phyloP scores from a whole-genome alignment of 2,329 filamentous ascomycete species.

The Ilyonectria robusta region DNA sequence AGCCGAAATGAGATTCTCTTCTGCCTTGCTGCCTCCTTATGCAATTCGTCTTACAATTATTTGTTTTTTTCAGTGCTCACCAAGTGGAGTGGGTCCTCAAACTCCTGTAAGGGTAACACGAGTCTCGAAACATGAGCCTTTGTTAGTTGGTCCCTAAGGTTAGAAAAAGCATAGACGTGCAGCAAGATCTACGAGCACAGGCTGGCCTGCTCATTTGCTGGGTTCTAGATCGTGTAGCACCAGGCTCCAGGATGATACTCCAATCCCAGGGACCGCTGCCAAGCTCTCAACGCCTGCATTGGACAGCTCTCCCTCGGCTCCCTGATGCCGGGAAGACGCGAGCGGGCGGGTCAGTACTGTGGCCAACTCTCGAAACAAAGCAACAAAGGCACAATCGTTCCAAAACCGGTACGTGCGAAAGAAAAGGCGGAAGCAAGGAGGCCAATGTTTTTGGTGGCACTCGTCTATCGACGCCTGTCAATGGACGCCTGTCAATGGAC shows the following conservation, averaged over 20 bases:
- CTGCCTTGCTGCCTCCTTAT: slow-evolving; percentile 2
- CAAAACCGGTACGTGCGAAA: slow-evolving; percentile 12
- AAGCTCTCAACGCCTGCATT: slow-evolving; percentile 12
- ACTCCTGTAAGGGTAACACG: slow-evolving; percentile 1
- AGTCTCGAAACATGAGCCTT: slow-evolving; percentile 22
- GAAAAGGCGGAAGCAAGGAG: not conserved
- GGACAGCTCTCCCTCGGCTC: slow-evolving; percentile 20
- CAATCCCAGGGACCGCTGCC: slow-evolving; percentile 3
- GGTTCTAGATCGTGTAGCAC: slow-evolving; percentile 39
- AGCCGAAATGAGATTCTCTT: slow-evolving; percentile 8
- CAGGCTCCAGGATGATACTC: slow-evolving; percentile 20
- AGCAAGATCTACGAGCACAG: slow-evolving; percentile 34
- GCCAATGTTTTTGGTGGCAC: slow-evolving; percentile 7
- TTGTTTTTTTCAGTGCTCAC: slow-evolving; percentile 1
- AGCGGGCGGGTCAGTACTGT: slow-evolving; percentile 20
- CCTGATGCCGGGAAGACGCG: slow-evolving; percentile 23
- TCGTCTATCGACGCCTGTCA: slow-evolving; percentile 11
- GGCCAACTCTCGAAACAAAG: slow-evolving; percentile 34
- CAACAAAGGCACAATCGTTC: slow-evolving; percentile 14
- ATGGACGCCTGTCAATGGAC: slow-evolving; percentile 12
- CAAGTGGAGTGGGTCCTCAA: slow-evolving; percentile 4
- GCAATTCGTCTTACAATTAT: not conserved
- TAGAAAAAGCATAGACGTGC: slow-evolving; percentile 25
- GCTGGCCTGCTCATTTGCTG: slow-evolving; percentile 27
- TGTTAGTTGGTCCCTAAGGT: slow-evolving; percentile 14